Evolutionary conservation across 106 monocot genomes (phyloP), one percentile per base, ranked within the genome.

Genomic region (Allium fistulosum): DNA sequence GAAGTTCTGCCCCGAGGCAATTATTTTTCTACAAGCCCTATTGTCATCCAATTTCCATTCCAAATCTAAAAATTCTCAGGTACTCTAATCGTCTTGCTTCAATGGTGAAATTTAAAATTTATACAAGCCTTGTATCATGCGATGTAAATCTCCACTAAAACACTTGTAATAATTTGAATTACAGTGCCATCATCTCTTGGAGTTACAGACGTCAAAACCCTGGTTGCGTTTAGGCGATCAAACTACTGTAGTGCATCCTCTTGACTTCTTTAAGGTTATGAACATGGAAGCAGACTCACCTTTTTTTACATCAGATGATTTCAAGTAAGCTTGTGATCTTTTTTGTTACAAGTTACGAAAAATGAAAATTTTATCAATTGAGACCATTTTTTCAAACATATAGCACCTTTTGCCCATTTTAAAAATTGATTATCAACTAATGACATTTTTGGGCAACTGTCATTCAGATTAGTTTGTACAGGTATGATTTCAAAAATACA

Each of bases 1-100:
- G 22, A 99, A 93, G 65, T 87, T 83, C 74, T 99, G 69, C 53
- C 92, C 99, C 6, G 97, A 99, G 78, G 84, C 79, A 17, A 61
- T 99, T 27, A 58, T 65, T 12, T 99, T 93, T 80, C 27, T 99
- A 37, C 78, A 87, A 71, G 71, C 73, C 48, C 85, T 99, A 49
- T 73, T 99, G 65, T 60, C 76, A 28, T 81, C 84, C 49, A 76
- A 77, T 67, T 71, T 80, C 37, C 66, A 85, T 37, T 74, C 18
- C 48, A 61, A 66, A 79, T 47, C 63, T 71, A 46, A 77, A 26
- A 74, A 61, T 73, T 82, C 70, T 68, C 77, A 75, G 84, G 97
- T 97, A 64, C 57, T 56, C 48, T 12, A 10, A 51, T 11, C 22
- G 18, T 9, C 52, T 66, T 22, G 45, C 48, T 26, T 11, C 13